These are phyloP conservation scores for Cercospora zeae-maydis DNA, from an alignment of 2,329 filamentous ascomycete genomes.

Conservation along the genomic window DNA sequence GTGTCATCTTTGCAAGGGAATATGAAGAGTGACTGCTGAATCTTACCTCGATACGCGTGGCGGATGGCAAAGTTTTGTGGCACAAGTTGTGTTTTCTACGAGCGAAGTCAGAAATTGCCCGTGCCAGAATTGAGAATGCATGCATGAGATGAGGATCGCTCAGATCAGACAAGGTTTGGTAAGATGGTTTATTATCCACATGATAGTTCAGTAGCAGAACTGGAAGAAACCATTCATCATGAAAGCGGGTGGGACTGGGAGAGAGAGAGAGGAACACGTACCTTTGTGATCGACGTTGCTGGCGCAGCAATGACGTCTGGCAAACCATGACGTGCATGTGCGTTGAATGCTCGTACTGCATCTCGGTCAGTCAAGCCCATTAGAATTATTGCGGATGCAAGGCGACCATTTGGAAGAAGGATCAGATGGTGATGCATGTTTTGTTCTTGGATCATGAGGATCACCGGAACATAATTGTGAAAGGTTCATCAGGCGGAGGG, in stretches of 20 bases:
- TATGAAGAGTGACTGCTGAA: background rate
- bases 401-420: constrained; percentile 10
- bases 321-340: background rate
- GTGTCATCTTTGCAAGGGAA: constrained; percentile 34
- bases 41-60: background rate
- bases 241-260: constrained; percentile 14
- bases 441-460: constrained; percentile 39
- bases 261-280: constrained; percentile 14
- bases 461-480: constrained; percentile 39
- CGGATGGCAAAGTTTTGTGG: background rate
- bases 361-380: background rate
- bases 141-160: constrained; percentile 7
- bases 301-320: background rate
- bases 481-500: constrained; percentile 30
- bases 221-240: constrained; percentile 43
- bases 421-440: constrained; percentile 44
- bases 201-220: constrained; percentile 41
- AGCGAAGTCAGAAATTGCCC: background rate
- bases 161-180: constrained; percentile 39
- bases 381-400: background rate
- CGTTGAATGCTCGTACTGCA: background rate
- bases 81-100: background rate
- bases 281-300: background rate
- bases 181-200: constrained; percentile 40
- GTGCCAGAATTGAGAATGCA: background rate